Evolutionary conservation across 1,284 basidiomycete species (phyloP).

Genomic region (Phellopilus nigrolimitatus): DNA sequence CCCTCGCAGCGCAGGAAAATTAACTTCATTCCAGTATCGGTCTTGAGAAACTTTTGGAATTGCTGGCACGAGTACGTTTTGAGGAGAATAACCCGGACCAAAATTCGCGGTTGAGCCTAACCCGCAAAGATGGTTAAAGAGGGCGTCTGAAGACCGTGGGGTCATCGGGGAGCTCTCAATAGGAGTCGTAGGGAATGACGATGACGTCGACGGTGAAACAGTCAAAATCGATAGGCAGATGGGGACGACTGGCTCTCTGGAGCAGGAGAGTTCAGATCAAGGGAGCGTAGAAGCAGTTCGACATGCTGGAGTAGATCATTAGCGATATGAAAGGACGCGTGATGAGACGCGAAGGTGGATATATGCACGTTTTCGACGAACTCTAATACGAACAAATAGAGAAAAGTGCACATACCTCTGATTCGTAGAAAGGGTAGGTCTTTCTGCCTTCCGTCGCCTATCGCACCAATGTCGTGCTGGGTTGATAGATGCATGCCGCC

Average conservation of each 20-base stretch:
- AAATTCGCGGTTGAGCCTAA: conserved; percentile 32
- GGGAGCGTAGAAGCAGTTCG: conserved; percentile 67
- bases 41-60: conserved; percentile 9
- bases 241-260: conserved; percentile 41
- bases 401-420: conserved; percentile 39
- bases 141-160: conserved; percentile 51
- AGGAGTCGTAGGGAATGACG: conserved; percentile 61
- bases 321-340: conserved; percentile 8
- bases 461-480: conserved; percentile 57
- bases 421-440: conserved; percentile 49
- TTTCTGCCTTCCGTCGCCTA: conserved; percentile 70
- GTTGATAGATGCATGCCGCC: conserved; percentile 32
- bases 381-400: neutral
- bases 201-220: conserved; percentile 29
- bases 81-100: conserved; percentile 10
- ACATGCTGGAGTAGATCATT: conserved; percentile 48
- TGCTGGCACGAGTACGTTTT: neutral
- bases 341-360: conserved; percentile 24
- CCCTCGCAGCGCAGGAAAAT: neutral
- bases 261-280: conserved; percentile 69
- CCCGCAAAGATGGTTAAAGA: conserved; percentile 50
- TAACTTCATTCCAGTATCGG: conserved; percentile 8
- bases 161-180: conserved; percentile 55
- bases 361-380: conserved; percentile 24
- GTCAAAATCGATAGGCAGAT: conserved; percentile 36